Conservation (phyloP, 257 asterid genomes). For the Solanum piurae region DNA sequence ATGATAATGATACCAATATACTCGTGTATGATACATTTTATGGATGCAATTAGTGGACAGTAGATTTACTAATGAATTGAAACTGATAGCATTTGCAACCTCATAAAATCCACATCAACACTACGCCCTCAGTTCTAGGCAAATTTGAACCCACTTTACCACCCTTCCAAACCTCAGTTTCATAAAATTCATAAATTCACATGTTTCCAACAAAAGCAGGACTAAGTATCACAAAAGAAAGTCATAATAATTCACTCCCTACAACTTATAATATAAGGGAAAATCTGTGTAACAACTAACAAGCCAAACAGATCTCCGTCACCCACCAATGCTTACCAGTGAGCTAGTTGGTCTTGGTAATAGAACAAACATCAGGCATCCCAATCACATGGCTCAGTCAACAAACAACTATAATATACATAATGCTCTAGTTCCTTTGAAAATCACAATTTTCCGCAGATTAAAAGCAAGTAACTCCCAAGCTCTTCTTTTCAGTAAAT, state of each 20-base stretch:
- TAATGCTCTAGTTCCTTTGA: background rate
- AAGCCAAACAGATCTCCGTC: background rate
- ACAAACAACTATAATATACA: background rate
- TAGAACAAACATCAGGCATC: background rate
- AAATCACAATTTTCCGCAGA: background rate
- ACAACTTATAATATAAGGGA: background rate
- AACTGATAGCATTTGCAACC: background rate
- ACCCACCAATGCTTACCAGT: background rate
- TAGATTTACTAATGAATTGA: background rate
- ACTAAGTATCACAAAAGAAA: background rate
- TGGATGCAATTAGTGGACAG: background rate
- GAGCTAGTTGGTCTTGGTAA: background rate
- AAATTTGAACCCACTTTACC: background rate
- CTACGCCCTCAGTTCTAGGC: background rate
- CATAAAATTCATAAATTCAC: background rate
- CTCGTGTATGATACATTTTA: background rate
- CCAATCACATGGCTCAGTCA: background rate
- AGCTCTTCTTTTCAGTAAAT: background rate
- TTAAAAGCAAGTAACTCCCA: background rate
- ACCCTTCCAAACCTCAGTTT: background rate
- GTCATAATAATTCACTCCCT: background rate
- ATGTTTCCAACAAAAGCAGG: background rate
- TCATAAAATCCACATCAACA: background rate
- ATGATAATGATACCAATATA: background rate
- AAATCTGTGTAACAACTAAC: background rate